Evolutionary conservation across 2,329 filamentous ascomycete genomes (phyloP), one percentile per base, ranked within the genome.

Genomic region (Thelonectria rubi): DNA sequence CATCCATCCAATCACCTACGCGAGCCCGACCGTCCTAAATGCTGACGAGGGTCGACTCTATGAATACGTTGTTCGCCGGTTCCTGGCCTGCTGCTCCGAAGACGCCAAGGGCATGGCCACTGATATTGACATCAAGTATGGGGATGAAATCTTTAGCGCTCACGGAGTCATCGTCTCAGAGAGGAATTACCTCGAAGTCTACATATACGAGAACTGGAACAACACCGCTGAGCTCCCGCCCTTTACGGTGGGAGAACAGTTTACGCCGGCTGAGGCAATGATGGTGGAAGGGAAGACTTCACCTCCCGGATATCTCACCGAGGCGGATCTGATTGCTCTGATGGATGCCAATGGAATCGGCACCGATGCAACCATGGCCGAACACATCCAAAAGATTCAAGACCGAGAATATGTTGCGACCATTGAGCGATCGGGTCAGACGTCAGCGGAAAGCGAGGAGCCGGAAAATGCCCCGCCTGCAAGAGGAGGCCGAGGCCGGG

Each of bases 301-400:
- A 1, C 83, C 94, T 12, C 95, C 95, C 0, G 87, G 85, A 20
- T 97, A 97, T 74, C 83, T 99, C 30, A 98, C 95, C 0, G 95
- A 99, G 75, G 94, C 95, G 0, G 95, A 99, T 74, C 83, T 99
- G 24, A 97, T 99, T 73, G 91, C 91, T 3, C 85, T 99, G 11
- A 99, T 99, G 95, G 95, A 99, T 79, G 94, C 93, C 46, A 99
- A 99, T 74, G 95, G 95, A 2, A 99, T 99, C 66, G 95, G 95
- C 12, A 99, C 95, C 10, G 95, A 99, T 79, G 95, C 95, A 7
- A 99, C 95, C 1, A 99, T 99, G 95, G 95, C 95, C 0, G 95
- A 99, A 72, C 95, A 99, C 74, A 99, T 99, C 72, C 88, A 92
- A 61, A 99, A 94, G 77, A 97, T 99, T 70, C 93, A 98, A 76